Conservation (phyloP, 768 basidiomycete species). For the Trametes maxima region DNA sequence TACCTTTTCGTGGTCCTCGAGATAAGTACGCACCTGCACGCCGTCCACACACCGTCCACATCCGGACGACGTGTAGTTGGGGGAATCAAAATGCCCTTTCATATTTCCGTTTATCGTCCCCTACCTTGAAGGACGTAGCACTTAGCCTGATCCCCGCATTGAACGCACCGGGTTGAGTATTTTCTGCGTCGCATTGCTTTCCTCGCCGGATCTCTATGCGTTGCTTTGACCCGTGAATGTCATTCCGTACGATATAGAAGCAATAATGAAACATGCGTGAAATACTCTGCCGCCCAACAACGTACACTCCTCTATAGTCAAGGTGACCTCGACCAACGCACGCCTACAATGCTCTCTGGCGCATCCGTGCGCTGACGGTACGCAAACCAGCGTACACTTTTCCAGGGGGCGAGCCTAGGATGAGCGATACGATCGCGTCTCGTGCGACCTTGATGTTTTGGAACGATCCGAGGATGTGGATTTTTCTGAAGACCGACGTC, state of each 20-base stretch:
- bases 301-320: neutral
- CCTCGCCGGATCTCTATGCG: too few species aligned
- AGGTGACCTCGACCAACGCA: too few species aligned
- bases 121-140: too few species aligned
- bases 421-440: constrained; percentile 93
- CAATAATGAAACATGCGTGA: constrained; percentile 10
- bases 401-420: constrained; percentile 93
- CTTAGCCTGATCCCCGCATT: neutral
- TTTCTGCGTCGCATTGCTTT: neutral
- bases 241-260: constrained; percentile 3
- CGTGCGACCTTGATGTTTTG: constrained; percentile 98
- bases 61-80: neutral
- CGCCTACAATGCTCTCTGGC: constrained; percentile 76
- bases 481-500: constrained; percentile 62
- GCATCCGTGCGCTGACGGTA: constrained; percentile 91
- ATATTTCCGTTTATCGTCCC: neutral
- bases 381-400: constrained; percentile 90
- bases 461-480: constrained; percentile 98
- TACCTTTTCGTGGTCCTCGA: constrained; percentile 18
- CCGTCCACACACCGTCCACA: neutral
- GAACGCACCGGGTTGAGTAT: neutral
- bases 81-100: constrained; percentile 8
- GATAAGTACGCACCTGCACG: constrained; percentile 7
- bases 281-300: constrained; percentile 1
- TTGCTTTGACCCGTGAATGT: neutral